A percentile compares a stretch with the other conserved stretches of the same genome.
Evolutionary conservation across 2,329 filamentous ascomycete genomes (phyloP).

Genomic region (Ustilaginoidea virens): DNA sequence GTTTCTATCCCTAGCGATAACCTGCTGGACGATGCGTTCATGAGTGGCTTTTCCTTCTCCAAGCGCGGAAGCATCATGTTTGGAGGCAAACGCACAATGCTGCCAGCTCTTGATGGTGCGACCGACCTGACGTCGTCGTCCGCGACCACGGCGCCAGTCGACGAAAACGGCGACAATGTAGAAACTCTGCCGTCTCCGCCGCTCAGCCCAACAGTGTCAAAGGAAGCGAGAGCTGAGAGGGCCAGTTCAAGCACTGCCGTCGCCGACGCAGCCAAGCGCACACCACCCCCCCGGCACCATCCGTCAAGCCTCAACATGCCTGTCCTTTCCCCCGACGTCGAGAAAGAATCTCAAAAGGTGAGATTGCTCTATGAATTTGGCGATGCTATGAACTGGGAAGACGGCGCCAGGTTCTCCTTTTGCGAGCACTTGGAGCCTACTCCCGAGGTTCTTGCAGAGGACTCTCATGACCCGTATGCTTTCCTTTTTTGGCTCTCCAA

Average conservation of each 20-base stretch:
- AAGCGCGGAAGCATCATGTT: conserved; percentile 50
- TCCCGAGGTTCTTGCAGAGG: conserved; percentile 34
- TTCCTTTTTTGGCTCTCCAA: conserved; percentile 27
- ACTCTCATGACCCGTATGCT: conserved; percentile 41
- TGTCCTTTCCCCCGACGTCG: conserved; percentile 37
- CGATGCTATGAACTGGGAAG: conserved; percentile 36
- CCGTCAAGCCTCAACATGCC: conserved; percentile 32
- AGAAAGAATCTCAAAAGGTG: conserved; percentile 52
- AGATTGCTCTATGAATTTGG: conserved; percentile 48
- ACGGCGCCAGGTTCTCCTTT: conserved; percentile 31
- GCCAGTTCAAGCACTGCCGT: conserved; percentile 2
- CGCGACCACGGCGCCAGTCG: conserved; percentile 8
- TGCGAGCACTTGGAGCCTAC: conserved; percentile 33
- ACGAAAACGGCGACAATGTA: neutral
- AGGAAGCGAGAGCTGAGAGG: conserved; percentile 1
- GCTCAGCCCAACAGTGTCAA: conserved; percentile 2
- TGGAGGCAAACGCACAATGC: conserved; percentile 25
- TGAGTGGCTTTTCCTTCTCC: conserved; percentile 42
- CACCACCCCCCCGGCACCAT: neutral
- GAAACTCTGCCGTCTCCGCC: conserved; percentile 5
- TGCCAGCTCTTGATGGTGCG: conserved; percentile 9
- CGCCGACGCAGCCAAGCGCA: conserved; percentile 2
- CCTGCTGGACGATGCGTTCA: conserved; percentile 41
- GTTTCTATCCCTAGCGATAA: conserved; percentile 40
- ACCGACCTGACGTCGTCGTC: conserved; percentile 3